Conservation (phyloP, 2,329 filamentous ascomycete species). For the Lachnellula cervina region DNA sequence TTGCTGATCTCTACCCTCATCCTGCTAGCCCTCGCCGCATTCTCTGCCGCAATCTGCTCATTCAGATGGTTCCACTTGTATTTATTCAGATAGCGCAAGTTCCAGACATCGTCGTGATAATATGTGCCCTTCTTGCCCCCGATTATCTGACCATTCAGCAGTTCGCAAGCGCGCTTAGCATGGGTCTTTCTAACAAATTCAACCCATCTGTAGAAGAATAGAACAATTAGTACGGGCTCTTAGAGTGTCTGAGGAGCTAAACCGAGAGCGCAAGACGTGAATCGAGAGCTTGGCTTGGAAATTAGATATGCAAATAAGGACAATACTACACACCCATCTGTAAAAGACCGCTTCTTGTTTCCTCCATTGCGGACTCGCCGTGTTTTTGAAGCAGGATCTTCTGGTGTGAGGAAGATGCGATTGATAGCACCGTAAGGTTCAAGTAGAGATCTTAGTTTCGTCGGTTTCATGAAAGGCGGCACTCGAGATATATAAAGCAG, state of each 20-base stretch:
- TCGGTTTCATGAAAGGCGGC: constrained; percentile 83
- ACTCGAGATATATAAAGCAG: constrained; percentile 80
- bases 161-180: constrained; percentile 70
- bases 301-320: no score
- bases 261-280: no score
- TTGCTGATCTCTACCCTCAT: constrained; percentile 74
- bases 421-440: constrained; percentile 71
- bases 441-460: constrained; percentile 70
- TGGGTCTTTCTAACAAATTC: constrained; percentile 74
- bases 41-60: constrained; percentile 75
- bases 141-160: constrained; percentile 72
- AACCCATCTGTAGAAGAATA: constrained; percentile 51
- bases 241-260: no score
- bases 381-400: constrained; percentile 62
- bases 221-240: no score
- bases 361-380: constrained; percentile 67
- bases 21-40: constrained; percentile 70
- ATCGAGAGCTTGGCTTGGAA: no score
- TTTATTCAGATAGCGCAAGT: constrained; percentile 71
- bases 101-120: constrained; percentile 86
- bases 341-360: constrained; percentile 78
- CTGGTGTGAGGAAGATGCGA: constrained; percentile 73
- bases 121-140: constrained; percentile 80
- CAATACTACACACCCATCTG: constrained; percentile 51
- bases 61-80: constrained; percentile 77